Conservation (phyloP, 2,329 filamentous ascomycete species). For the Sporothrix phasma region DNA sequence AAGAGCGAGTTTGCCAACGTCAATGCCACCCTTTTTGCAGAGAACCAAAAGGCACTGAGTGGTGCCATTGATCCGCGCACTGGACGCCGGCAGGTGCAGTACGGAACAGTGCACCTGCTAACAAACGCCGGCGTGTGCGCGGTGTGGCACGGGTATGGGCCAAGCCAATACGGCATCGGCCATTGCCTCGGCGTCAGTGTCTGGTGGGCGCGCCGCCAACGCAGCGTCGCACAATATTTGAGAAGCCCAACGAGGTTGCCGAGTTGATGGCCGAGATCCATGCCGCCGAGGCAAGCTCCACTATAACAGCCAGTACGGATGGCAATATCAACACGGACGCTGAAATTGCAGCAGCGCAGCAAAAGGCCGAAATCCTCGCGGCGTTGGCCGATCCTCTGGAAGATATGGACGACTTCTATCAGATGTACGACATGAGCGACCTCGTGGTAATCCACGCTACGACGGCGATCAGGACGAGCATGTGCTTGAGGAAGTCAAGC, state of each 20-base stretch:
- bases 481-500: constrained; percentile 86
- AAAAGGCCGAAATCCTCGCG: constrained; percentile 62
- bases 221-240: constrained; percentile 65
- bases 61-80: constrained; percentile 50
- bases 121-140: constrained; percentile 76
- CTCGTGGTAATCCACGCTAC: constrained; percentile 86
- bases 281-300: constrained; percentile 53
- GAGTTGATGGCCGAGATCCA: constrained; percentile 73
- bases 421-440: constrained; percentile 84
- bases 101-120: constrained; percentile 56
- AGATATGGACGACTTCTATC: constrained; percentile 85
- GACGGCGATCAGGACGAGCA: constrained; percentile 94
- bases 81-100: constrained; percentile 34
- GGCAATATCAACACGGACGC: constrained; percentile 38
- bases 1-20: constrained; percentile 82
- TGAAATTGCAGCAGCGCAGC: constrained; percentile 27
- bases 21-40: constrained; percentile 65
- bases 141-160: constrained; percentile 54
- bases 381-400: constrained; percentile 62
- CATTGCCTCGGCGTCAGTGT: not conserved
- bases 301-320: constrained; percentile 50
- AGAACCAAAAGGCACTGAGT: constrained; percentile 68
- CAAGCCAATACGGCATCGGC: constrained; percentile 28
- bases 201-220: constrained; percentile 51
- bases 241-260: constrained; percentile 73